Conservation (phyloP, 1,284 basidiomycete genomes). For the Ganoderma boninense region DNA sequence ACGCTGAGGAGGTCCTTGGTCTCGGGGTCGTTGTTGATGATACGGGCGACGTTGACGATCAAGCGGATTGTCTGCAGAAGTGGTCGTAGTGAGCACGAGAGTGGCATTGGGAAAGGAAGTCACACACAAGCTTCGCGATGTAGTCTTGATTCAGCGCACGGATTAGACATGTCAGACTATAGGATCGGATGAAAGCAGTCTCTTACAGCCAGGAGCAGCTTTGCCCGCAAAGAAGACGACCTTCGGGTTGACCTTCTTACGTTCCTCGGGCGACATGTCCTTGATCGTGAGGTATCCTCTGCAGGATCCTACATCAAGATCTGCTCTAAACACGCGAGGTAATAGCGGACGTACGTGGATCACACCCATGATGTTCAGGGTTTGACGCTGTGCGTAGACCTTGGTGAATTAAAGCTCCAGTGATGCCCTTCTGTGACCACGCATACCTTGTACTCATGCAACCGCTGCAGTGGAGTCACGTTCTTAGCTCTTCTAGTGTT, state of each 20-base stretch:
- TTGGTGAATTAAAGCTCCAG: conserved; percentile 16
- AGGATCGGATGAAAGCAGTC: neutral
- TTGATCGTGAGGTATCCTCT: conserved; percentile 89
- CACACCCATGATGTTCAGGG: conserved; percentile 85
- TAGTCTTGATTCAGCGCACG: conserved; percentile 56
- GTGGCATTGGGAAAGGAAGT: too few species aligned
- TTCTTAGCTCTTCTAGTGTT: conserved; percentile 9
- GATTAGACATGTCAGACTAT: conserved; percentile 7
- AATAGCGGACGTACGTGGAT: conserved; percentile 70
- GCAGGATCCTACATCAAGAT: conserved; percentile 14
- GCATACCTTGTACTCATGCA: conserved; percentile 87
- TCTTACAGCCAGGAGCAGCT: conserved; percentile 81
- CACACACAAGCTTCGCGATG: conserved; percentile 76
- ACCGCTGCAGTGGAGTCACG: conserved; percentile 53
- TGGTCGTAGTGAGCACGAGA: neutral
- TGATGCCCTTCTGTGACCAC: neutral
- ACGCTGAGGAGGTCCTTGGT: conserved; percentile 85
- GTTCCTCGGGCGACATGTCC: conserved; percentile 76
- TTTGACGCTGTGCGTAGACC: conserved; percentile 73
- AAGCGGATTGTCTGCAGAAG: conserved; percentile 81
- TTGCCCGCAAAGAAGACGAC: conserved; percentile 94
- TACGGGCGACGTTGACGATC: conserved; percentile 87
- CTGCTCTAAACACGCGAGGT: neutral
- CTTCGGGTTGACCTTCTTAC: conserved; percentile 82
- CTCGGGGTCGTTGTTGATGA: conserved; percentile 89